phyloP scores from a whole-genome alignment of 805 yeast genomes.

The Starmerella khaoyaiensis region DNA sequence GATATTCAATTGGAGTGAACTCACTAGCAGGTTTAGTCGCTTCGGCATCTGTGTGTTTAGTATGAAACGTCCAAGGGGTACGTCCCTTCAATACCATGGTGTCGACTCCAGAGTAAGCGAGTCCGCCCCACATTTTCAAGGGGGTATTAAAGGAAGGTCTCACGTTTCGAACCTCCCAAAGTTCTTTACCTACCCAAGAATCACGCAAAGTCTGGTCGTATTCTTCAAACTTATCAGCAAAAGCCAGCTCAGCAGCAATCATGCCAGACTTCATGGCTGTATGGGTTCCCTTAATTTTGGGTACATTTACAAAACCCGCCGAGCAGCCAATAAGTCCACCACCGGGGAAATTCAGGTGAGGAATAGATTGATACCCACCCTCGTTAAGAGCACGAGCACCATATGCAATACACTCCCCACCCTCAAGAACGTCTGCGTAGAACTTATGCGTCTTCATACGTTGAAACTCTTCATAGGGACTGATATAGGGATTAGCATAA shows the following conservation, averaged over 20 bases:
- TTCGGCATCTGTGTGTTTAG: conserved; percentile 54
- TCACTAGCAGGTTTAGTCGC: conserved; percentile 56
- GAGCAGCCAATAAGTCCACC: conserved; percentile 90
- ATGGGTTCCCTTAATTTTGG: conserved; percentile 94
- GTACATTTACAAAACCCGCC: conserved; percentile 95
- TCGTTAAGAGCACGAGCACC: conserved; percentile 96
- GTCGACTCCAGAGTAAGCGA: conserved; percentile 71
- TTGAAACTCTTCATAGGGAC: conserved; percentile 94
- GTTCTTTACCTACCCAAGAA: conserved; percentile 81
- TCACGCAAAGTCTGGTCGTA: conserved; percentile 54
- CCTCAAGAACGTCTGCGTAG: conserved; percentile 58
- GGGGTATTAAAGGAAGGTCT: conserved; percentile 79
- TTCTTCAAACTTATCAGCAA: conserved; percentile 32
- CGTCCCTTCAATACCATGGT: conserved; percentile 66
- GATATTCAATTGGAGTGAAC: conserved; percentile 65
- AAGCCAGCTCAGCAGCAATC: conserved; percentile 78
- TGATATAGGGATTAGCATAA: conserved; percentile 84
- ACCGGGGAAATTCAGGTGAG: conserved; percentile 85
- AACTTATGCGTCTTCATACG: conserved; percentile 84
- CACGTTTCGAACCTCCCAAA: conserved; percentile 73
- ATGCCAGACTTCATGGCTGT: conserved; percentile 95
- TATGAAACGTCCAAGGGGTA: conserved; percentile 78
- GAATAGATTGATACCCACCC: conserved; percentile 92
- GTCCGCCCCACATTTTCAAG: conserved; percentile 69
- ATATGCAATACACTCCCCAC: conserved; percentile 86